Base-by-base conservation (phyloP, 768 basidiomycete genomes). In the Russula brevipes region DNA sequence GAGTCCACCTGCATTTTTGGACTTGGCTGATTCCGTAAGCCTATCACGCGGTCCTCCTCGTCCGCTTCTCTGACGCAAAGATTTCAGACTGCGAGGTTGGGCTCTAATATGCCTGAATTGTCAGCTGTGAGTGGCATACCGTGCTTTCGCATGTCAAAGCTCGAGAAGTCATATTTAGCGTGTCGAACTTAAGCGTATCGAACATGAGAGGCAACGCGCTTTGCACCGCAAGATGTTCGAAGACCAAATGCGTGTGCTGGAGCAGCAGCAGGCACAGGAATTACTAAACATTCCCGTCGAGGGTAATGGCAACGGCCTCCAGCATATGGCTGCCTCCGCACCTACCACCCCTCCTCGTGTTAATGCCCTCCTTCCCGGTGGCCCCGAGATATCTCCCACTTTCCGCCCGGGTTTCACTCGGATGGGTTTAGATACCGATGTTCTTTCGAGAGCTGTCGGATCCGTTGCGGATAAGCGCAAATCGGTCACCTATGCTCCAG, bases 231-330 rank as follows among this genome's bases (percentile, higher is more conserved):
- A 86, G 75, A 76, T 91, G 70, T 98, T 98, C 74, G 95, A 98
- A 76, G 92, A 96, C 70, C 94, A 97, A 77, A 97, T 97, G 95
- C 88, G 89, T 59, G 86, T 82, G 58, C 82, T 98, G 67, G 94
- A 98, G 77, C 87, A 89, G 67, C 87, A 93, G 74, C 95, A 98
- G 76, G 86, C 85, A 12, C 87, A 89, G 67, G 91, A 94, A 72
- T 81, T 94, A 44, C 84, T 94, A 70, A 82, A 75, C 68, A 81
- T 92, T 69, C 88, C 89, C 41, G 83, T 82, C 71, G 87, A 89
- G 64, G 66, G 81, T n/a, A 76, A 77, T 64, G 60, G 71, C 36
- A 71, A 79, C 61, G 76, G 78, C 5, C 75, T 87, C 31, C 86
- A 88, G 70, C 89, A 91, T 70, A 74, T 94, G 52, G 92, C 94